Evolutionary conservation across 1,284 basidiomycete species (phyloP).

Genomic region (Moniliophthora roreri): DNA sequence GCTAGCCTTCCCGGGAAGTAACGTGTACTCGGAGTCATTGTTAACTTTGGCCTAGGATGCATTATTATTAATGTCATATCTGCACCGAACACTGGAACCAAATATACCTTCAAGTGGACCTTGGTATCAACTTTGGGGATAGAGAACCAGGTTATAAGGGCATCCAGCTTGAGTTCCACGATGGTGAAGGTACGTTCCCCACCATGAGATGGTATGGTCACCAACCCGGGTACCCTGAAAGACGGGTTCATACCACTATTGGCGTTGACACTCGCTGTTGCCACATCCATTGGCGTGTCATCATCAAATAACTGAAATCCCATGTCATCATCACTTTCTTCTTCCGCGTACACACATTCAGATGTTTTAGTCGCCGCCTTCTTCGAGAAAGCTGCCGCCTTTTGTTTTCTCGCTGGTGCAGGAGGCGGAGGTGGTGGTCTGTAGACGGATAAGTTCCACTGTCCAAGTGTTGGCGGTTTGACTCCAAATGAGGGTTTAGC

Average conservation of each 20-base stretch:
- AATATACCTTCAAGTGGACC: conserved; percentile 28
- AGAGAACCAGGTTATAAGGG: conserved; percentile 33
- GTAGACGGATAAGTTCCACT: background rate
- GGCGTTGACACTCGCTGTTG: conserved; percentile 8
- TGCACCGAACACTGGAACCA: background rate
- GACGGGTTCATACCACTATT: conserved; percentile 29
- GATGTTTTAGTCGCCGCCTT: background rate
- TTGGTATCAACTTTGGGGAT: conserved; percentile 31
- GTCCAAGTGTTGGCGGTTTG: background rate
- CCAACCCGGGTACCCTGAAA: conserved; percentile 29
- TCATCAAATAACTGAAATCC: conserved; percentile 1
- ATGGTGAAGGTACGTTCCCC: conserved; percentile 31
- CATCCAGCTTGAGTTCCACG: conserved; percentile 26
- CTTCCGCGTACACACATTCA: background rate
- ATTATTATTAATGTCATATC: conserved; percentile 2
- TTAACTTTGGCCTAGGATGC: conserved; percentile 32
- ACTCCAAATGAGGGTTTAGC: background rate
- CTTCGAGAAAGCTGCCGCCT: background rate
- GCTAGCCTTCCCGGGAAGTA: conserved; percentile 32
- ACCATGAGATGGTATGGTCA: conserved; percentile 30
- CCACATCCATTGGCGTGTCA: conserved; percentile 7
- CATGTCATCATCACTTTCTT: conserved; percentile 1
- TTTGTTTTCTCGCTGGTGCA: too few species aligned
- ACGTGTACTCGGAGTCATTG: conserved; percentile 37
- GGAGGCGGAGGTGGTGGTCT: background rate